phyloP scores from a whole-genome alignment of 306 rosid species.

The Alnus rubra region DNA sequence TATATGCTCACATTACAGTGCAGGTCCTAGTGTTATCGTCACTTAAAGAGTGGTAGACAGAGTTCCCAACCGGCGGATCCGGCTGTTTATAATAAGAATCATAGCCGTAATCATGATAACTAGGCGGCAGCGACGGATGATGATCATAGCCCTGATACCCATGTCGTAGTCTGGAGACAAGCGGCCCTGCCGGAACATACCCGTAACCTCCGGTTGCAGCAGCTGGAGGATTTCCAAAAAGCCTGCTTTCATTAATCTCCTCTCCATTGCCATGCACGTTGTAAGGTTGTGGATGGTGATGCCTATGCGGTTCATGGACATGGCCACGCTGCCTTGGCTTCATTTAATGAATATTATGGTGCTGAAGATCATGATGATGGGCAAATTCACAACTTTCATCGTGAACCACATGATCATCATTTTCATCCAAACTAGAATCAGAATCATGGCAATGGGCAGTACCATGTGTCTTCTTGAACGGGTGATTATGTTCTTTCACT shows the following conservation, averaged over 20 bases:
- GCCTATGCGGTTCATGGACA: neutral
- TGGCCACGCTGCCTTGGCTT: neutral
- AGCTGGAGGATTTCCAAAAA: neutral
- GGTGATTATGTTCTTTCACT: neutral
- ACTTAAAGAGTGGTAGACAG: neutral
- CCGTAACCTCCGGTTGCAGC: neutral
- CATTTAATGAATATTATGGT: neutral
- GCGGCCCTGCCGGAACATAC: neutral
- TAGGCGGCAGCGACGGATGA: neutral
- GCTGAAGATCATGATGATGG: neutral
- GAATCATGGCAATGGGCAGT: neutral
- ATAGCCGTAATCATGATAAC: neutral
- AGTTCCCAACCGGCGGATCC: neutral
- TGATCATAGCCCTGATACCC: neutral
- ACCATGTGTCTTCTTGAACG: neutral
- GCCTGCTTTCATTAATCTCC: neutral
- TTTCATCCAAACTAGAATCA: neutral
- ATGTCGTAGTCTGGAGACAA: neutral
- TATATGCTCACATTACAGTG: neutral
- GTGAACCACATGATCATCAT: neutral
- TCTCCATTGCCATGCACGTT: neutral
- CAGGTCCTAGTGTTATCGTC: neutral
- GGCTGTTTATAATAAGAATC: neutral
- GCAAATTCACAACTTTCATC: neutral
- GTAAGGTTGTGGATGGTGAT: neutral